Base-by-base conservation (phyloP, 768 basidiomycete genomes). In the Mycena galericulata region DNA sequence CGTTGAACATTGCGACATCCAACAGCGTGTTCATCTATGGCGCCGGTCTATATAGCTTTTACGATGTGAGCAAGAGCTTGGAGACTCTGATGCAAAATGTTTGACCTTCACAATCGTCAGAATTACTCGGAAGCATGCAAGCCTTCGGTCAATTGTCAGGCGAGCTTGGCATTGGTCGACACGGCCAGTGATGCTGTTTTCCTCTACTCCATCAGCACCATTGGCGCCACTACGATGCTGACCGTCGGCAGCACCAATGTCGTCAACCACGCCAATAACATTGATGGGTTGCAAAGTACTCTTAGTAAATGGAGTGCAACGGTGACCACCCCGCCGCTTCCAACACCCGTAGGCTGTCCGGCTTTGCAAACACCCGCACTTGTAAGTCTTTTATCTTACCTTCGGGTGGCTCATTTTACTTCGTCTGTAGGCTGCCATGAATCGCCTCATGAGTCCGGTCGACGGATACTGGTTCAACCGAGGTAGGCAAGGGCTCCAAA, bases 11-110 rank as follows among this genome's bases (percentile, higher is more conserved):
- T 32, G 66, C 78, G 40, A 73, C 72, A 40, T 85, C 83, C 1
- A 69, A 70, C 1, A 71, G 82, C 72, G 82, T 86, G 72, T 62
- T 79, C 49, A 72, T 86, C 45, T 86, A 83, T 62, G 81, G 84
- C 46, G 83, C 83, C 4, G 84, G 84, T 1, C 73, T 81, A 43
- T 86, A 86, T 76, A 81, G 79, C 73, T 86, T 86, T 77, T 86
- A 82, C 79, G 71, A 76, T 65, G 82, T 79, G 59, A 62, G 77
- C 63, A 40, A 2, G 17, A 27, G 34, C 20, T 29, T 41, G 54
- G 18, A 14, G 51, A 50, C 18, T 36, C 53, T 11, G 36, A 63
- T 12, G 38, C n/a, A n/a, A n/a, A 27, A 9, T 62, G 50, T 30
- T 65, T n/a, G 3, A 53, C 2, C 34, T 62, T 32, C n/a, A 41